Evolutionary conservation across 805 yeast genomes (phyloP).

Genomic region (Cyberlindnera euphorbiae): DNA sequence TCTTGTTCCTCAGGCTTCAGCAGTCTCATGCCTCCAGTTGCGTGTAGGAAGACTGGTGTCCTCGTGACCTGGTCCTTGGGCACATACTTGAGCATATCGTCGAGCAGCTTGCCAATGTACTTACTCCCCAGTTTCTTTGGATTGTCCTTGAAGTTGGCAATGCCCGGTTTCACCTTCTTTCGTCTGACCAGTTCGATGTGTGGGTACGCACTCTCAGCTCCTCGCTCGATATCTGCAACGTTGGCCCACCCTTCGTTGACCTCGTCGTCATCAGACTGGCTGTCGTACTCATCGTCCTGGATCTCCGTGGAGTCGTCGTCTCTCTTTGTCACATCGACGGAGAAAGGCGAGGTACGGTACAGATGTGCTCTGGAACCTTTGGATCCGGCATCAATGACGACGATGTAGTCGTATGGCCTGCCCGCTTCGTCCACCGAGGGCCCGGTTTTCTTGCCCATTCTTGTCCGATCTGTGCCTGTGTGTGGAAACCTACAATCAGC

Average conservation of each 20-base stretch:
- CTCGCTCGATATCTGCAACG: slow-evolving; percentile 5
- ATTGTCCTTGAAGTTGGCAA: slow-evolving; percentile 43
- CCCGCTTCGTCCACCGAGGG: slow-evolving; percentile 33
- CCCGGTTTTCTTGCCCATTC: slow-evolving; percentile 9
- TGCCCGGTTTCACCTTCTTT: slow-evolving; percentile 45
- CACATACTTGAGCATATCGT: slow-evolving; percentile 43
- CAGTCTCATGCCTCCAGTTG: slow-evolving; percentile 66
- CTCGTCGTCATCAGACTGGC: not conserved
- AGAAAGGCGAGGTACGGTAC: slow-evolving; percentile 31
- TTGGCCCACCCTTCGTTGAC: not conserved
- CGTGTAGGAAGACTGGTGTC: slow-evolving; percentile 66
- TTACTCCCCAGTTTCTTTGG: slow-evolving; percentile 49
- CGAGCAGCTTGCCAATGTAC: slow-evolving; percentile 46
- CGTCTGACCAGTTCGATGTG: slow-evolving; percentile 15
- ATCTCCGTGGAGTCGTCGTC: no score
- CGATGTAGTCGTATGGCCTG: slow-evolving; percentile 54
- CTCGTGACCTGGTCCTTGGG: slow-evolving; percentile 56
- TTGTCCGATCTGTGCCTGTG: slow-evolving; percentile 3
- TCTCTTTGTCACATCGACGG: not conserved
- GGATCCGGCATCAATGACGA: slow-evolving; percentile 63
- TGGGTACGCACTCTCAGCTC: slow-evolving; percentile 10
- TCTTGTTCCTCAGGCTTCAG: slow-evolving; percentile 48
- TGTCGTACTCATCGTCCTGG: slow-evolving; percentile 5
- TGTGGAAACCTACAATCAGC: no score
- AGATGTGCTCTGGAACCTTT: slow-evolving; percentile 59